Conservation (phyloP, 1,139 yeast genomes). For the Pichia sp. region DNA sequence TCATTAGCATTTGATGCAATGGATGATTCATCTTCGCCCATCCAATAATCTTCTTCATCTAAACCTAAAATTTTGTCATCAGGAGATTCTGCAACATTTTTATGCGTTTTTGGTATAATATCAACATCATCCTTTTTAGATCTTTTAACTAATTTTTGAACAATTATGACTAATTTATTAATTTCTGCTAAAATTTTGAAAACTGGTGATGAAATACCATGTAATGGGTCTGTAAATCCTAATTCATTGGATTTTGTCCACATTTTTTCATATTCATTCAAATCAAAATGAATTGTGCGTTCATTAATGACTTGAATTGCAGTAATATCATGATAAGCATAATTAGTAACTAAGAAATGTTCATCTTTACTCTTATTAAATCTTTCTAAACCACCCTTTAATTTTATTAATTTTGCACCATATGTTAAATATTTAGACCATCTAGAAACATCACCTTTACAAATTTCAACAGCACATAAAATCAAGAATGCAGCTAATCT, state of each 20-base stretch:
- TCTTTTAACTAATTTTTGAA: constrained; percentile 27
- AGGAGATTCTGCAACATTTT: constrained; percentile 10
- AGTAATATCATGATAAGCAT: constrained; percentile 74
- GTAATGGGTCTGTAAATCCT: constrained; percentile 53
- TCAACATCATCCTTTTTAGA: constrained; percentile 31
- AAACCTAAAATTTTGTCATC: constrained; percentile 2
- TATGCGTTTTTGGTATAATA: constrained; percentile 19
- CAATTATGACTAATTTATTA: constrained; percentile 46
- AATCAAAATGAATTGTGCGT: constrained; percentile 52
- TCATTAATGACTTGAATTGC: constrained; percentile 52
- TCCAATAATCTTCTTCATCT: constrained; percentile 10
- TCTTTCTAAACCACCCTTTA: constrained; percentile 50
- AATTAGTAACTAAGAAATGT: constrained; percentile 73
- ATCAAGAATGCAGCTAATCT: constrained; percentile 62
- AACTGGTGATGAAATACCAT: constrained; percentile 66
- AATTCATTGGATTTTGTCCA: constrained; percentile 35
- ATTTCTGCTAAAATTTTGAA: constrained; percentile 65
- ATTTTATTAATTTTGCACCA: constrained; percentile 53
- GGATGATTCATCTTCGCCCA: constrained; percentile 13
- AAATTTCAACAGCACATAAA: constrained; percentile 66
- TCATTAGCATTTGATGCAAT: constrained; percentile 12
- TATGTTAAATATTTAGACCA: constrained; percentile 60
- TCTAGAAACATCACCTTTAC: constrained; percentile 66
- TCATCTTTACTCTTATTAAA: constrained; percentile 48
- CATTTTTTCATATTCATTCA: constrained; percentile 50